A percentile compares a stretch with the other conserved stretches of the same genome.
Evolutionary conservation across 2,329 filamentous ascomycete genomes (phyloP).

Genomic region (Cytospora piceae): DNA sequence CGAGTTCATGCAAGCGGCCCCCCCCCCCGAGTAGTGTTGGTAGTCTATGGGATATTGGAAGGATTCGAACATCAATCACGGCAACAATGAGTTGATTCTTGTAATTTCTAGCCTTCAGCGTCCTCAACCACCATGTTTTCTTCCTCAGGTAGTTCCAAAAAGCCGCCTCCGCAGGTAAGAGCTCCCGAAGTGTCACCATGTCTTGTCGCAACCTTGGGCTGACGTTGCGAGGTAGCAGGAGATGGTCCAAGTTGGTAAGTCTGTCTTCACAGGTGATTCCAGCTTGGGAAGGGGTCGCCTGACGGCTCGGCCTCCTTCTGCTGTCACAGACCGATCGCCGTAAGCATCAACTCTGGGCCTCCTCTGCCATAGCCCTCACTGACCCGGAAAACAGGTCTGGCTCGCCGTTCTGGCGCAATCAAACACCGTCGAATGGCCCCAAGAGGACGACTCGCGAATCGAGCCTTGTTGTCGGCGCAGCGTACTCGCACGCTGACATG

Average conservation of each 20-base stretch:
- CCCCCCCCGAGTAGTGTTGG: conserved; percentile 5
- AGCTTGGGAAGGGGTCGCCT: conserved; percentile 34
- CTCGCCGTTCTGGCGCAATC: conserved; percentile 84
- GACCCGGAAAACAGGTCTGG: conserved; percentile 64
- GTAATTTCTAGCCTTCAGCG: background rate
- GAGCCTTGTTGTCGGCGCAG: conserved; percentile 83
- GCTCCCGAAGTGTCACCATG: conserved; percentile 26
- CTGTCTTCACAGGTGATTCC: conserved; percentile 39
- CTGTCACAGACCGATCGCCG: conserved; percentile 63
- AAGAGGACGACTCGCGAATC: conserved; percentile 63
- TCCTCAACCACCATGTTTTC: conserved; percentile 58
- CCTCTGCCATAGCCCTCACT: conserved; percentile 32
- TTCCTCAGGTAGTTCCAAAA: conserved; percentile 69
- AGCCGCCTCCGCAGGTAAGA: conserved; percentile 72
- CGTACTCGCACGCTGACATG: conserved; percentile 95
- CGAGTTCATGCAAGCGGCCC: conserved; percentile 13
- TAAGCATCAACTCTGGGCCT: conserved; percentile 47
- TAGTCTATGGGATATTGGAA: conserved; percentile 8
- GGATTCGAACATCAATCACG: conserved; percentile 14
- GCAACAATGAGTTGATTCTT: conserved; percentile 28
- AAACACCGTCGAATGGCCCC: conserved; percentile 41
- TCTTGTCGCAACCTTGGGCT: conserved; percentile 36
- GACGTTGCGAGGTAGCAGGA: conserved; percentile 66
- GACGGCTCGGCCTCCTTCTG: conserved; percentile 35
- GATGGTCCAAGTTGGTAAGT: conserved; percentile 97